A percentile compares a stretch with the other conserved stretches of the same genome.
phyloP scores from a whole-genome alignment of 208 protist genomes.

The Angomonas ambiguus region DNA sequence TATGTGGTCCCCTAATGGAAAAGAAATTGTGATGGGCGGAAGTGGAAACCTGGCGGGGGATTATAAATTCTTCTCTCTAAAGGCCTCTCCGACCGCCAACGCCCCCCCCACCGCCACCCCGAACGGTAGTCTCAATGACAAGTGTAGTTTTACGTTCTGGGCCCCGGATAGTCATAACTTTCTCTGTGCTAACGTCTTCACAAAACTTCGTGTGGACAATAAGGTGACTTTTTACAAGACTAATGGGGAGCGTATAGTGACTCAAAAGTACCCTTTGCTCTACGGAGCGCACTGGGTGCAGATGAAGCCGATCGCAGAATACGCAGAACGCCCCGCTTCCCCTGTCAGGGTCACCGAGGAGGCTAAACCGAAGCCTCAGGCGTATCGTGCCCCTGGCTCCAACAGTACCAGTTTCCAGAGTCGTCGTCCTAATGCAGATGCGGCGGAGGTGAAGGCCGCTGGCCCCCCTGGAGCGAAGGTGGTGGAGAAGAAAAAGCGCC shows the following conservation, averaged over 20 bases:
- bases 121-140: conserved; percentile 78
- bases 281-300: conserved; percentile 80
- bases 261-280: conserved; percentile 62
- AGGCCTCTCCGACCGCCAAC: not conserved
- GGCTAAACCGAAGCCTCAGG: conserved; percentile 60
- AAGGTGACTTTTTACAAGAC: conserved; percentile 73
- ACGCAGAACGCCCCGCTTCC: conserved; percentile 39
- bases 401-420: conserved; percentile 52
- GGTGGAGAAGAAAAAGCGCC: conserved; percentile 38
- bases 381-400: conserved; percentile 66
- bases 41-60: conserved; percentile 87
- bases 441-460: conserved; percentile 49
- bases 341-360: conserved; percentile 24
- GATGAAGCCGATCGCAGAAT: conserved; percentile 28
- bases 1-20: conserved; percentile 69
- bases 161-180: conserved; percentile 81
- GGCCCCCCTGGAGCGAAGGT: conserved; percentile 60
- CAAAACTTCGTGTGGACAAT: conserved; percentile 81
- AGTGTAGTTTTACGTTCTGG: conserved; percentile 80
- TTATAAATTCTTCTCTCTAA: conserved; percentile 61
- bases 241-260: conserved; percentile 66
- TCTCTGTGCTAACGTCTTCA: conserved; percentile 77
- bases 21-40: conserved; percentile 70
- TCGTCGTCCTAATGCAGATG: conserved; percentile 39
- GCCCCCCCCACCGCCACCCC: conserved; percentile 20